Base-by-base conservation (phyloP, 306 rosid species). In the Pterocarpus santalinus region DNA sequence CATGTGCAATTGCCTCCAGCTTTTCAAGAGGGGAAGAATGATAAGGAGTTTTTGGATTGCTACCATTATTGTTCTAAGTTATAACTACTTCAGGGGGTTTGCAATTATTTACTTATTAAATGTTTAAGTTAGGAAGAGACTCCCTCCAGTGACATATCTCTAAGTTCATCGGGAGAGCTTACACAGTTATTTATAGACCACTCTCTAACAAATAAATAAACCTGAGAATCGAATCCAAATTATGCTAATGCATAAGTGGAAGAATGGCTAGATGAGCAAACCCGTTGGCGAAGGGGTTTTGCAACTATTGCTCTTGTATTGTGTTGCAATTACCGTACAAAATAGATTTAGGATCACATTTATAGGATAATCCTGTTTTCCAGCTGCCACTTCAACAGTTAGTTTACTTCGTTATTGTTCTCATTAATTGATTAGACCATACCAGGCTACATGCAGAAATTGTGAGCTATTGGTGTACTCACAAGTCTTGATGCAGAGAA, bases 301-400 rank as follows among this genome's bases (percentile, higher is more conserved):
- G 56, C n/a, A 32, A 65, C 5, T 39, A 41, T 13, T 73, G 22
- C 22, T n/a, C 52, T 57, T 17, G 4, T 12, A 16, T 12, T 56
- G 46, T 81, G 41, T 51, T n/a, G 49, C 43, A 22, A 65, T 49
- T 17, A 17, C 35, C 30, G 33, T 44, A 9, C 4, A 36, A 5
- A 43, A 7, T 5, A 35, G 46, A 67, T 67, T 14, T 41, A 10
- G 15, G 14, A n/a, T 63, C 62, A 64, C 36, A 52, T 17, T 72
- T 46, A 63, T 36, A 61, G 35, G 62, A 34, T 56, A 52, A 57
- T 68, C 47, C 28, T 66, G 65, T 46, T 75, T 68, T 78, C 69
- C 61, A 78, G 44, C 62, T 69, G 49, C 53, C 28, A 58, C 9
- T 69, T 41, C 35, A 69, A 35, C 49, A 55, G 38, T 32, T 57